A percentile compares a stretch with the other conserved stretches of the same genome.
Conservation (phyloP, 164 flowering plant genomes). For the Annona cherimola region DNA sequence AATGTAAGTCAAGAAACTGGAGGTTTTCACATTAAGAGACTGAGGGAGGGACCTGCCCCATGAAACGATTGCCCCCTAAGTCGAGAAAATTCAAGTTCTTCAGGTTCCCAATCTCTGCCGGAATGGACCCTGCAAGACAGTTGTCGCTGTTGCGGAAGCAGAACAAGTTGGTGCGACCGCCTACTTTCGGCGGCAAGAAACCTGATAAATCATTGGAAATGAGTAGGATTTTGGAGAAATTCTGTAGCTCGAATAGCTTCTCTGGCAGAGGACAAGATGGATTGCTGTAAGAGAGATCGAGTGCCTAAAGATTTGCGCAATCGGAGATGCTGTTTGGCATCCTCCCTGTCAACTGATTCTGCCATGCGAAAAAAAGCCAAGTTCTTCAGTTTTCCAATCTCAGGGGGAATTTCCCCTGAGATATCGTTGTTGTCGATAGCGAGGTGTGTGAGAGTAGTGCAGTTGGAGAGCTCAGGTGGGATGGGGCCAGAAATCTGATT, state of each 20-base stretch:
- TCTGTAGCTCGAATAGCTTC: conserved; percentile 52
- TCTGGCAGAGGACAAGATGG: conserved; percentile 65
- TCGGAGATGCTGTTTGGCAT: conserved; percentile 64
- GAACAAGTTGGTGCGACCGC: conserved; percentile 65
- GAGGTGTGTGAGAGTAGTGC: conserved; percentile 54
- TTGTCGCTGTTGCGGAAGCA: conserved; percentile 58
- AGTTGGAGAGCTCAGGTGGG: conserved; percentile 57
- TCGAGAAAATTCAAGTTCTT: conserved; percentile 67
- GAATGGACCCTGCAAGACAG: conserved; percentile 63
- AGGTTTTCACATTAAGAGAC: conserved; percentile 56
- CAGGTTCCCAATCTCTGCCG: conserved; percentile 71
- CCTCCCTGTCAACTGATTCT: conserved; percentile 63
- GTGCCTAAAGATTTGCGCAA: conserved; percentile 69
- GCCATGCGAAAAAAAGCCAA: conserved; percentile 85
- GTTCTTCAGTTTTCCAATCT: conserved; percentile 51
- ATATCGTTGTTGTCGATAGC: conserved; percentile 80
- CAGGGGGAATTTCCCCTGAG: conserved; percentile 69
- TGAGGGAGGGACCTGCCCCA: conserved; percentile 63
- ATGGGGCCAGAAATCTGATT: conserved; percentile 75
- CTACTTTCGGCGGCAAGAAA: conserved; percentile 72
- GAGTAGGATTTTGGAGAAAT: conserved; percentile 76
- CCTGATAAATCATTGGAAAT: conserved; percentile 80
- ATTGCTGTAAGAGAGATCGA: conserved; percentile 78
- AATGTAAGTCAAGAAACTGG: conserved; percentile 77
- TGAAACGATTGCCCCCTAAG: conserved; percentile 55